A percentile compares a stretch with the other conserved stretches of the same genome.
phyloP scores from a whole-genome alignment of 768 basidiomycete genomes.

The Russula emetica region DNA sequence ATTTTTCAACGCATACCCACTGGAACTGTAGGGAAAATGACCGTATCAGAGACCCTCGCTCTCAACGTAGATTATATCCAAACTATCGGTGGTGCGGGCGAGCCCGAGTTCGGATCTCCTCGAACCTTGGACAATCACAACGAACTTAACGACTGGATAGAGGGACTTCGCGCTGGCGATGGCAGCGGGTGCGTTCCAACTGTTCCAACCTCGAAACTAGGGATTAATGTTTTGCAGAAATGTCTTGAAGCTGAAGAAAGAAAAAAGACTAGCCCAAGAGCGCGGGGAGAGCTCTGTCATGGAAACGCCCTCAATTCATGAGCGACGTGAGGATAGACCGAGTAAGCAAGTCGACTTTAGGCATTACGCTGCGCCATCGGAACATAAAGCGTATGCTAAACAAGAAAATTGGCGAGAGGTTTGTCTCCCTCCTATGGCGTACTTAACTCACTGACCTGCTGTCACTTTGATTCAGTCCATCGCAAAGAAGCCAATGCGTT shows the following conservation, averaged over 20 bases:
- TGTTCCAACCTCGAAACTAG: conserved; percentile 6
- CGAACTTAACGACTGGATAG: conserved; percentile 48
- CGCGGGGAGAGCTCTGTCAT: conserved; percentile 9
- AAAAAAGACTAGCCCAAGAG: conserved; percentile 28
- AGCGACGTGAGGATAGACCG: background rate
- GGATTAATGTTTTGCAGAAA: conserved; percentile 35
- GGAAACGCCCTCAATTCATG: background rate
- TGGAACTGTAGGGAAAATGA: conserved; percentile 39
- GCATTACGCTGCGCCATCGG: background rate
- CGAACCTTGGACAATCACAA: conserved; percentile 39
- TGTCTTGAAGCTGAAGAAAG: conserved; percentile 45
- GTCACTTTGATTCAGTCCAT: conserved; percentile 6
- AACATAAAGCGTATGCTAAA: background rate
- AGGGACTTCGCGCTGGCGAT: conserved; percentile 52
- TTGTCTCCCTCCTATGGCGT: background rate
- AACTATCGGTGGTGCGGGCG: conserved; percentile 43
- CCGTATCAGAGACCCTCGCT: conserved; percentile 41
- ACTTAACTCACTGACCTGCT: background rate
- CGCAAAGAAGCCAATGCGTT: conserved; percentile 10
- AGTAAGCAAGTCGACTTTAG: background rate
- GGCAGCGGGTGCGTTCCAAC: conserved; percentile 53
- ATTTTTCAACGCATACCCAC: conserved; percentile 52
- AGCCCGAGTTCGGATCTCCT: conserved; percentile 50
- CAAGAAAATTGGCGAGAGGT: conserved; percentile 21
- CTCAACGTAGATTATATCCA: conserved; percentile 50